A percentile compares a stretch with the other conserved stretches of the same genome.
Evolutionary conservation across 2,329 filamentous ascomycete genomes (phyloP).

Genomic region (Cladosporium colombiae): DNA sequence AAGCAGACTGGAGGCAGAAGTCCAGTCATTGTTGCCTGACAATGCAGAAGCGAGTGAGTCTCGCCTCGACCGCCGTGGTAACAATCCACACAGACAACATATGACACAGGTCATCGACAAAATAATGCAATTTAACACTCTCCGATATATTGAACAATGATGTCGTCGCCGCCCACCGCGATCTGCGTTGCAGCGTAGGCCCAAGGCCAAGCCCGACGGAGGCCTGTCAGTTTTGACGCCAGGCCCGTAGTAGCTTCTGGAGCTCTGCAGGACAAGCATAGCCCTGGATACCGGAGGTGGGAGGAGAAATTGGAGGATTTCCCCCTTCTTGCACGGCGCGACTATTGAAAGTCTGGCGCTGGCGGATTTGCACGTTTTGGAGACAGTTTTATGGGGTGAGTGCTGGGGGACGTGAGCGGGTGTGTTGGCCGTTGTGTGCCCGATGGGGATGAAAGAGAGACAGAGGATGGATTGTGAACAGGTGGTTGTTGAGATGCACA

Average conservation of each 20-base stretch:
- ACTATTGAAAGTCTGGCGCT: conserved; percentile 10
- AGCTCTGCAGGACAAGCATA: neutral
- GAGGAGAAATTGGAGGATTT: neutral
- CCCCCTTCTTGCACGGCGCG: neutral
- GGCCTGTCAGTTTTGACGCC: neutral
- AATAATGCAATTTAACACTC: neutral
- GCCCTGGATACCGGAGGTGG: neutral
- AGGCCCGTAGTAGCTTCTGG: neutral
- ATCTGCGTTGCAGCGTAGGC: neutral
- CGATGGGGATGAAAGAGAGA: too few relatives aligned
- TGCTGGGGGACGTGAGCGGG: neutral
- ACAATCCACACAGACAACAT: neutral
- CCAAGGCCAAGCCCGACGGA: neutral
- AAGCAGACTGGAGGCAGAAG: neutral
- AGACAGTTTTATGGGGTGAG: too few relatives aligned
- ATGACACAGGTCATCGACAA: neutral
- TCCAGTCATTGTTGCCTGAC: neutral
- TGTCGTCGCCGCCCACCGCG: neutral
- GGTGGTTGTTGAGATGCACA: neutral
- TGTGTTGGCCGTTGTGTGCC: neutral
- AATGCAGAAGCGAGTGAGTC: too few relatives aligned
- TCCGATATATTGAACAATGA: neutral
- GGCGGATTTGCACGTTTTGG: neutral
- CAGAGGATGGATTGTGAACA: too few relatives aligned
- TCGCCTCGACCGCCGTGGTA: neutral